Conservation (phyloP, 176 grass and related monocot species). For the Oryza meridionalis region DNA sequence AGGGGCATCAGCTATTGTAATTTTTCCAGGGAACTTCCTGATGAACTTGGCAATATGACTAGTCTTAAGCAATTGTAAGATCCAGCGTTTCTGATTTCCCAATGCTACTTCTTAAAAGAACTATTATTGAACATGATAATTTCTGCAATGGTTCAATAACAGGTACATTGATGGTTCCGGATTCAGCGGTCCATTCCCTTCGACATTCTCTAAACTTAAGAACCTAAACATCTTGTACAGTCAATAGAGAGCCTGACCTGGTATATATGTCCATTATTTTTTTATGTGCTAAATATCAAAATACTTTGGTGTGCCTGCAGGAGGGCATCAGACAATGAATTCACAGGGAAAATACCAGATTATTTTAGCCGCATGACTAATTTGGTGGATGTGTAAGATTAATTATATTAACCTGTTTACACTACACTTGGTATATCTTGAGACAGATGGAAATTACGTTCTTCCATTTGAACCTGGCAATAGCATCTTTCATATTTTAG, state of each 20-base stretch:
- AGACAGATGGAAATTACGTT: background rate
- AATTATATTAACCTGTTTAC: background rate
- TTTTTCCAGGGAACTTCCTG: conserved; percentile 52
- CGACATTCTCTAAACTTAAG: too few relatives aligned
- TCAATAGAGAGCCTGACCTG: background rate
- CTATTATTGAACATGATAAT: background rate
- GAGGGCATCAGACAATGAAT: conserved; percentile 50
- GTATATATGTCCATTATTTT: background rate
- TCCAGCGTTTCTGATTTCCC: background rate
- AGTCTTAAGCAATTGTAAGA: conserved; percentile 46
- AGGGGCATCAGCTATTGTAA: conserved; percentile 38
- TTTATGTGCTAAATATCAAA: conserved; percentile 14
- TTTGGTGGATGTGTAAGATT: conserved; percentile 37
- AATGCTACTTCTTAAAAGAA: background rate
- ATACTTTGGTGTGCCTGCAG: conserved; percentile 24
- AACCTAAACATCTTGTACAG: conserved; percentile 44
- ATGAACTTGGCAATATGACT: conserved; percentile 53
- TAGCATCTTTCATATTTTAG: too few relatives aligned
- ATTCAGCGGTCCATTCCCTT: too few relatives aligned
- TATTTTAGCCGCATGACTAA: conserved; percentile 48
- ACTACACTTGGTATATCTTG: background rate
- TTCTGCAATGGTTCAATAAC: background rate
- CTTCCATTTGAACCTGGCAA: background rate
- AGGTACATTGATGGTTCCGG: too few relatives aligned
- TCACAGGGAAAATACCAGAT: conserved; percentile 58